These are phyloP conservation scores for Diutina sp. DNA, from an alignment of 1,139 yeast species.

Conservation along the genomic window DNA sequence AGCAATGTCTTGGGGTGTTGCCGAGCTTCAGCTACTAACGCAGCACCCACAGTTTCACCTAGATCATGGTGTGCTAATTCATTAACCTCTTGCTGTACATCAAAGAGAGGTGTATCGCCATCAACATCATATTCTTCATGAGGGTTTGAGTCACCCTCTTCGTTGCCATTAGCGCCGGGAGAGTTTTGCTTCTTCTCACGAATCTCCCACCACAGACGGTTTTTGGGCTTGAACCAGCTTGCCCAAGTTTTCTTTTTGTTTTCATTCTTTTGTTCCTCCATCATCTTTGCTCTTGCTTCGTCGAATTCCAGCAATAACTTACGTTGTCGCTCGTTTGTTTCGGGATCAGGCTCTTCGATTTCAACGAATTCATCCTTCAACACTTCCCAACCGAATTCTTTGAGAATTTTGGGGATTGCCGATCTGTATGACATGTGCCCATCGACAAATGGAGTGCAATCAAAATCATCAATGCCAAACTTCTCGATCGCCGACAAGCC, in stretches of 20 bases:
- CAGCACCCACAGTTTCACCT: background rate
- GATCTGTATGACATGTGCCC: constrained; percentile 97
- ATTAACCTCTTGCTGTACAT: constrained; percentile 31
- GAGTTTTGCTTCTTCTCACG: constrained; percentile 7
- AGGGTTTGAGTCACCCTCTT: constrained; percentile 2
- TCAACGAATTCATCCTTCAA: constrained; percentile 86
- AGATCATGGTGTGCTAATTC: constrained; percentile 13
- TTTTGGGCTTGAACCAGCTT: constrained; percentile 62
- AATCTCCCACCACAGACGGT: constrained; percentile 82
- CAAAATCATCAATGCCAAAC: constrained; percentile 67
- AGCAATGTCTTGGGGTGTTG: background rate
- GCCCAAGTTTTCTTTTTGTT: constrained; percentile 35
- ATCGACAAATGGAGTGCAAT: constrained; percentile 75
- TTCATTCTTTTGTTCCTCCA: constrained; percentile 18
- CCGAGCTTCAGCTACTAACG: background rate
- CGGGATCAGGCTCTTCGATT: constrained; percentile 94
- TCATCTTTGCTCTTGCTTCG: constrained; percentile 59
- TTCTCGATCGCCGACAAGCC: constrained; percentile 72
- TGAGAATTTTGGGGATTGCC: constrained; percentile 74
- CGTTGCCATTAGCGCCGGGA: background rate
- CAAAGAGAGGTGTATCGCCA: constrained; percentile 20
- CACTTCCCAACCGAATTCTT: constrained; percentile 65
- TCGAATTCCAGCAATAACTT: constrained; percentile 75
- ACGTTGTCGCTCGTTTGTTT: constrained; percentile 69
- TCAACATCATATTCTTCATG: constrained; percentile 2